Evolutionary conservation across 2,329 filamentous ascomycete genomes (phyloP).

Genomic region (Penicillium sp.): DNA sequence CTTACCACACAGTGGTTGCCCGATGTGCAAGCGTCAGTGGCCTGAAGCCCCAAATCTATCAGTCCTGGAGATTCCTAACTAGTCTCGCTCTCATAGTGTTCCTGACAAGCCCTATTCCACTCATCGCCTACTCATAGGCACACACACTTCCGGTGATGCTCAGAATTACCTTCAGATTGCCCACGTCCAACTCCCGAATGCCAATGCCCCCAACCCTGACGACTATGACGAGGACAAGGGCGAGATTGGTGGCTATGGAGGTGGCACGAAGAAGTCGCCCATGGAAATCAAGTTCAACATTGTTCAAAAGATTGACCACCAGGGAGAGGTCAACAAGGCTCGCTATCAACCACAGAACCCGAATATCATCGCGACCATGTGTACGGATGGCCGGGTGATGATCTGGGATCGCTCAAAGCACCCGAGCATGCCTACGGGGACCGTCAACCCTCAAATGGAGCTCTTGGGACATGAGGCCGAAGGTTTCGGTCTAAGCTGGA

Average conservation of each 20-base stretch:
- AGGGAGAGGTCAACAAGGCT: constrained; percentile 97
- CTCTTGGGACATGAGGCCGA: constrained; percentile 83
- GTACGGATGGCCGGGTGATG: constrained; percentile 82
- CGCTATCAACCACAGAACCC: constrained; percentile 97
- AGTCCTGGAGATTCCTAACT: background rate
- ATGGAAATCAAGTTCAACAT: constrained; percentile 82
- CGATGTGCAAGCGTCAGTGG: constrained; percentile 73
- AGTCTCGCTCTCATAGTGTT: constrained; percentile 50
- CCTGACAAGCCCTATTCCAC: constrained; percentile 84
- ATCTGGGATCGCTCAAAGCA: constrained; percentile 98
- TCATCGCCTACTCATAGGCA: constrained; percentile 89
- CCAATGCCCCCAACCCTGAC: constrained; percentile 68
- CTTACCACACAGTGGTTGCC: constrained; percentile 98
- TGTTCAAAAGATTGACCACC: constrained; percentile 94
- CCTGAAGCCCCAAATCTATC: constrained; percentile 31
- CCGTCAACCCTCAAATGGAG: constrained; percentile 79
- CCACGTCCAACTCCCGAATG: constrained; percentile 88
- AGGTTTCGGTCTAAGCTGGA: constrained; percentile 94
- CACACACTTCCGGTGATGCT: constrained; percentile 84
- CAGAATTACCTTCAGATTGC: constrained; percentile 95
- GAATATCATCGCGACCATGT: constrained; percentile 92
- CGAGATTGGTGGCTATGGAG: constrained; percentile 92
- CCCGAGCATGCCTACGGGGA: constrained; percentile 72
- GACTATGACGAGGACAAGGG: constrained; percentile 91
- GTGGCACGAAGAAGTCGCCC: constrained; percentile 66